Evolutionary conservation across 345 rosid species (phyloP), one percentile per base, ranked within the genome.

Genomic region (Mangifera indica): DNA sequence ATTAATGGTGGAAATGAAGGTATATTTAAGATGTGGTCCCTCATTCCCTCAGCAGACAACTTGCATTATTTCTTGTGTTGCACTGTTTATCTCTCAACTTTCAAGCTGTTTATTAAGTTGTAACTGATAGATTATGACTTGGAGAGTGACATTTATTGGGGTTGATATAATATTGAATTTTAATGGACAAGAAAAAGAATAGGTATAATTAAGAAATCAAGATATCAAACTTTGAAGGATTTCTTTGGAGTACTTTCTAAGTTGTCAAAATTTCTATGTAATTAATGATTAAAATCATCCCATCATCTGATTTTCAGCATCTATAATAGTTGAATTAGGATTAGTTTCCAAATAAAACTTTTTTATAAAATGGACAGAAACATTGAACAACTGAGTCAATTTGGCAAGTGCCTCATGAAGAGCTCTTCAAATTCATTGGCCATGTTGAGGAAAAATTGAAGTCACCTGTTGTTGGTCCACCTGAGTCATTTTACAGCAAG

Each of bases 1-100:
- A 88, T 88, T 75, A 86, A 88, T 79, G 85, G 90, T 60, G 85
- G 70, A 79, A 81, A 81, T 80, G 82, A 69, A 81, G 90, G 90
- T 84, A 78, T 64, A 34, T 17, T 34, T 66, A 57, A 40, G 29
- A 67, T 26, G 17, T 70, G 11, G 32, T 68, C 48, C 34, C 52
- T 60, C 42, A 22, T 46, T 45, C 58, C 20, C 15, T 8, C 32
- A 3, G 59, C 2, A n/a, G 32, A 14, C 52, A 42, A 60, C 46
- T 60, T 51, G 15, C 49, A 29, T 34, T 32, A 48, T 71, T 7
- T 40, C 9, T 21, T 13, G 25, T 52, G 42, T 42, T 65, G 18
- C 56, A 60, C 14, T 54, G 7, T 51, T 63, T 72, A 60, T 15
- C 15, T 72, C 42, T 15, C 25, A 34, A 14, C 42, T 52, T 62